phyloP scores from a whole-genome alignment of 129 eudicot species.

The Chrysanthemum lavandulifolium region DNA sequence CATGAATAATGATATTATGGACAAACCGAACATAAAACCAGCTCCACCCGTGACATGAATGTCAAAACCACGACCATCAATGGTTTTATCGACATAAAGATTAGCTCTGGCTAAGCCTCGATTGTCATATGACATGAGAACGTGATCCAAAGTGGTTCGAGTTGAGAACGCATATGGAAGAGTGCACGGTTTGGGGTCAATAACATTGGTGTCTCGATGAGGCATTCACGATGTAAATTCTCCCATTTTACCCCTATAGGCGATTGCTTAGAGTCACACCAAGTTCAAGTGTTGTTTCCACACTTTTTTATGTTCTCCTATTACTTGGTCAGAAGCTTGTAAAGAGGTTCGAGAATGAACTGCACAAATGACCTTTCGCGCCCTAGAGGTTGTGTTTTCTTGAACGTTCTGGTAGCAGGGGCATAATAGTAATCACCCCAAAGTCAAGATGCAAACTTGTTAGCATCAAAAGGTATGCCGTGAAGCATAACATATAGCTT shows the following conservation, averaged over 20 bases:
- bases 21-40: conserved; percentile 49
- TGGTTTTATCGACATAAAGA: conserved; percentile 49
- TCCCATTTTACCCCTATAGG: no score
- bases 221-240: no score
- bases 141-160: no score
- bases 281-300: conserved; percentile 91
- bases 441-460: conserved; percentile 79
- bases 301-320: conserved; percentile 94
- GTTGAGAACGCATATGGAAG: no score
- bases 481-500: conserved; percentile 86
- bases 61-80: conserved; percentile 52
- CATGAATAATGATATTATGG: conserved; percentile 42
- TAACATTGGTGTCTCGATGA: no score
- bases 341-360: conserved; percentile 92
- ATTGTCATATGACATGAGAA: no score
- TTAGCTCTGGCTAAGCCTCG: conserved; percentile 40
- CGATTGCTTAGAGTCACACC: conserved; percentile 81
- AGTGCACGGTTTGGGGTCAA: no score
- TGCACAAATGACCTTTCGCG: conserved; percentile 90
- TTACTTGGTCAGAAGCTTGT: conserved; percentile 91
- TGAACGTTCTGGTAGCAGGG: conserved; percentile 67
- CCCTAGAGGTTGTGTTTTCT: conserved; percentile 69
- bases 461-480: conserved; percentile 80
- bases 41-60: conserved; percentile 44
- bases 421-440: conserved; percentile 94